phyloP scores from a whole-genome alignment of 2,329 filamentous ascomycete species.

The Ophiocordyceps unilateralis region DNA sequence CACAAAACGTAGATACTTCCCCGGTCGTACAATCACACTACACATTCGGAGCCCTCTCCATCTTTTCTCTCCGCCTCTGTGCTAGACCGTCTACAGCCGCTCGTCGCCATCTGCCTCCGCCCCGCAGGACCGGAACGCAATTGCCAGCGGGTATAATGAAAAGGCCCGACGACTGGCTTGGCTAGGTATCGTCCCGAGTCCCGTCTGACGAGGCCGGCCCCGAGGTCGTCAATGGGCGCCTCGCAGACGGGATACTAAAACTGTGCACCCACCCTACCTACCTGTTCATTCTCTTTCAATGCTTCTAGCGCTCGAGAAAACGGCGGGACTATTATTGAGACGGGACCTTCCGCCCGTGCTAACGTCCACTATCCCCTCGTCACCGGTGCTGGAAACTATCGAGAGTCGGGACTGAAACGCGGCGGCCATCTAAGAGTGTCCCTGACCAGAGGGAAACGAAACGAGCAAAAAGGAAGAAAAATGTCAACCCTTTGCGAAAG shows the following conservation, averaged over 20 bases:
- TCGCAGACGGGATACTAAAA: too few relatives aligned
- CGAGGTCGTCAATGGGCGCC: too few relatives aligned
- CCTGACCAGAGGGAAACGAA: too few relatives aligned
- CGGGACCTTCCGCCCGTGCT: background rate
- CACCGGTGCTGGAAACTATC: background rate
- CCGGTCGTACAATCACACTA: too few relatives aligned
- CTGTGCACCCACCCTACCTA: too few relatives aligned
- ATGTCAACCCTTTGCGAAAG: background rate
- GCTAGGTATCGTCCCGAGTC: too few relatives aligned
- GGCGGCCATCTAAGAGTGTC: too few relatives aligned
- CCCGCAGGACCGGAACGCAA: slow-evolving; percentile 1
- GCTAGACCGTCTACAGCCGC: background rate
- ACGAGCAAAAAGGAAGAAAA: background rate
- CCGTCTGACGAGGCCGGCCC: too few relatives aligned
- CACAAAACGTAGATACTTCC: too few relatives aligned
- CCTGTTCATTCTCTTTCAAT: background rate
- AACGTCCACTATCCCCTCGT: background rate
- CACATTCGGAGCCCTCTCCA: too few relatives aligned
- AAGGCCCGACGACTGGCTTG: background rate
- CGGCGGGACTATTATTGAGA: background rate
- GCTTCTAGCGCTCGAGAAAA: background rate
- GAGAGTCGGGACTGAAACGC: background rate
- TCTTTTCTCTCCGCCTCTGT: background rate
- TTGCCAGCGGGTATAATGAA: background rate
- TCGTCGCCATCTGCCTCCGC: slow-evolving; percentile 1